phyloP scores from a whole-genome alignment of 2,329 filamentous ascomycete genomes.

The Blumeriella jaapii region DNA sequence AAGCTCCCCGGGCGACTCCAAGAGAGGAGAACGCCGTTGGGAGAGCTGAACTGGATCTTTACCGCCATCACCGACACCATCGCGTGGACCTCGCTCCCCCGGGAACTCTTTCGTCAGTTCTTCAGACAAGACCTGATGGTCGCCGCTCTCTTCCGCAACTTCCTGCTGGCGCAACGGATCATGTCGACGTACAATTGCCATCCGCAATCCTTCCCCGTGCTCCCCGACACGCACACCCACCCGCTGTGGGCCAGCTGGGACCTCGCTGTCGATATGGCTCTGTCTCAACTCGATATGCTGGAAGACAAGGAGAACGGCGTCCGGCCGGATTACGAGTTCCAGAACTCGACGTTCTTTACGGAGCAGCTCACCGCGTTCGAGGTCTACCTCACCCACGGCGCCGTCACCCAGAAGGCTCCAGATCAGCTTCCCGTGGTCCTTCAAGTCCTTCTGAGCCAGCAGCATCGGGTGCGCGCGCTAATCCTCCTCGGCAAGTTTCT shows the following conservation, averaged over 20 bases:
- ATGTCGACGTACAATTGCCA: slow-evolving; percentile 96
- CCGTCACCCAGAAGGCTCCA: slow-evolving; percentile 73
- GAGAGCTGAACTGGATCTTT: slow-evolving; percentile 98
- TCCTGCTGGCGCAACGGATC: slow-evolving; percentile 83
- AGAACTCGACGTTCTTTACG: slow-evolving; percentile 91
- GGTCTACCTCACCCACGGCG: slow-evolving; percentile 78
- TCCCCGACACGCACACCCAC: slow-evolving; percentile 93
- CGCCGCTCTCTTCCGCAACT: slow-evolving; percentile 93
- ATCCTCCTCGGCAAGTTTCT: slow-evolving; percentile 89
- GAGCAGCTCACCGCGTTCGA: slow-evolving; percentile 97
- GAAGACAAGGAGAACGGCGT: slow-evolving; percentile 64
- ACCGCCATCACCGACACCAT: slow-evolving; percentile 98
- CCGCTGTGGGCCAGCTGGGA: slow-evolving; percentile 98
- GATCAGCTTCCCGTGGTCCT: slow-evolving; percentile 94
- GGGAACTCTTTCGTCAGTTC: slow-evolving; percentile 87
- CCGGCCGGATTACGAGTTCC: slow-evolving; percentile 67
- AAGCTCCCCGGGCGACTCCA: slow-evolving; percentile 85
- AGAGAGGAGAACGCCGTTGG: slow-evolving; percentile 83
- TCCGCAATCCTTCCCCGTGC: slow-evolving; percentile 77
- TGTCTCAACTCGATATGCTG: slow-evolving; percentile 78
- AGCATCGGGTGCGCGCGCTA: slow-evolving; percentile 80
- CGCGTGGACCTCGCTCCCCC: slow-evolving; percentile 89
- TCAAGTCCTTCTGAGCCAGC: slow-evolving; percentile 90
- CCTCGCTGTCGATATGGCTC: slow-evolving; percentile 86
- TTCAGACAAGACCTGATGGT: slow-evolving; percentile 98